Evolutionary conservation across 495 filamentous ascomycete genomes (phyloP), one percentile per base, ranked within the genome.

Genomic region (Paragyromitra xinjiangensis): DNA sequence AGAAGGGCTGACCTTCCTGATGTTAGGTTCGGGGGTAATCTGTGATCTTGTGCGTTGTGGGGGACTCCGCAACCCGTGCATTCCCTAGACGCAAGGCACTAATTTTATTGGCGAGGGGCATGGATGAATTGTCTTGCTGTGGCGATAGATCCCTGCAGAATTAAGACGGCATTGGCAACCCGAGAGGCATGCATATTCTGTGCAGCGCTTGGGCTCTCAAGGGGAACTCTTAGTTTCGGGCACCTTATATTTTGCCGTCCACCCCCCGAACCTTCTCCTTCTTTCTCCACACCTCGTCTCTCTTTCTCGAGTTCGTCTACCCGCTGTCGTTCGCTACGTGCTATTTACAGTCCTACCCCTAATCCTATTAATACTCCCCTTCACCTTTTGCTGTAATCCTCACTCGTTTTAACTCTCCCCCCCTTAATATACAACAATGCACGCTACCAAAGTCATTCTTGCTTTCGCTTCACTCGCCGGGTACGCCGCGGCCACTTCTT

Each of bases 221-320:
- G 73, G 66, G 71, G 58, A 71, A 64, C 58, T 45, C 6, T 55
- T 64, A 55, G 61, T 77, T 65, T 66, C 53, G 58, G 34, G 61
- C 51, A 45, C 59, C 62, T 65, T 77, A 76, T 76, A 76, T 76
- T 71, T 70, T 75, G 64, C 64, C 55, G 55, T 69, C 58, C 37
- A 24, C 58, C 48, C 68, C 40, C 39, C 34, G 16, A 53, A 12
- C 37, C 29, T n/a, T 71, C 19, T 45, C 16, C 65, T 67, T 29
- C n/a, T 53, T 63, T 42, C 66, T 42, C 34, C n/a, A 11, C 53
- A 44, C 65, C 61, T 66, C 42, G 66, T 64, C 65, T 53, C 50
- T 71, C 77, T 44, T 79, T 59, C 64, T 69, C 42, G 51, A 42
- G 48, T 56, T 58, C 42, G 48, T 39, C 40, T 6, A 39, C 76